Conservation (phyloP, 805 yeast species). For the Myxozyma lipomycoides region DNA sequence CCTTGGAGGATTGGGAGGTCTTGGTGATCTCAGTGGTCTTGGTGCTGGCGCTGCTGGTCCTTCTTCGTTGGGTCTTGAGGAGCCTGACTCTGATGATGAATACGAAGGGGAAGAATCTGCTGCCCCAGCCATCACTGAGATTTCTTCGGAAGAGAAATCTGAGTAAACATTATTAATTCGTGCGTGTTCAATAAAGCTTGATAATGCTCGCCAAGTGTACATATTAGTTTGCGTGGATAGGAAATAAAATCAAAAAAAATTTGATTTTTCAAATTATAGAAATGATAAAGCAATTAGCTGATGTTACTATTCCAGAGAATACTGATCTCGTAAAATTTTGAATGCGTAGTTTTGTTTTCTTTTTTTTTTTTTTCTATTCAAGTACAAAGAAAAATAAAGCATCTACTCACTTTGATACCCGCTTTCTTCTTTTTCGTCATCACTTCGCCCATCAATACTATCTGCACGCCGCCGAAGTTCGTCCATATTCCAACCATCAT, state of each 20-base stretch:
- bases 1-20: conserved; percentile 28
- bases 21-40: conserved; percentile 29
- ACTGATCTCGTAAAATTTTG: too few species aligned
- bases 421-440: neutral
- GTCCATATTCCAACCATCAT: conserved; percentile 38
- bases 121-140: too few species aligned
- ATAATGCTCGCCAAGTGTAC: too few species aligned
- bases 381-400: neutral
- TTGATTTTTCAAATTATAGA: too few species aligned
- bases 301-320: too few species aligned
- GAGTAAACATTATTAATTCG: too few species aligned
- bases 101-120: conserved; percentile 12
- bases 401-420: neutral
- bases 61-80: conserved; percentile 9
- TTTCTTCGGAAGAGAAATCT: conserved; percentile 7
- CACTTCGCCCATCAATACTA: conserved; percentile 20
- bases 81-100: conserved; percentile 28
- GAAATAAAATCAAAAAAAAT: too few species aligned
- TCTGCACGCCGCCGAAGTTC: conserved; percentile 38
- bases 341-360: neutral
- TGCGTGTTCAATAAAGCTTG: too few species aligned
- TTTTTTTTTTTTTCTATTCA: neutral
- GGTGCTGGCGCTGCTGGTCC: conserved; percentile 21
- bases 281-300: too few species aligned
- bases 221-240: too few species aligned